Conservation (phyloP, 2,329 filamentous ascomycete species). For the Cladophialophora carrionii region DNA sequence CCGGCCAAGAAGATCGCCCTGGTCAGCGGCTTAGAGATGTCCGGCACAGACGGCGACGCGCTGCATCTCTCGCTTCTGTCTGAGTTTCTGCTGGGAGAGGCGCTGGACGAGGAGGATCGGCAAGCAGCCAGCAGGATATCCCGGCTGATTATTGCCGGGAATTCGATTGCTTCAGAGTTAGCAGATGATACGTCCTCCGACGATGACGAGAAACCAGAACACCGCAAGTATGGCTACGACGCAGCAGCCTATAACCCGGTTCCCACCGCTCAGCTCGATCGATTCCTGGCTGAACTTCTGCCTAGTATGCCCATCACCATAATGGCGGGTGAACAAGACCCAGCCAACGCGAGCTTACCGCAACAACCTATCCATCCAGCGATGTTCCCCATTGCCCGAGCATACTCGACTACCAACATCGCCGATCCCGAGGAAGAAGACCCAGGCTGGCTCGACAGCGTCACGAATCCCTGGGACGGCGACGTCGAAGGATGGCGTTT, state of each 20-base stretch:
- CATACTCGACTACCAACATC: conserved; percentile 62
- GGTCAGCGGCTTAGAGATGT: conserved; percentile 84
- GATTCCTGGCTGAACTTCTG: conserved; percentile 77
- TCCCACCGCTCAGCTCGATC: conserved; percentile 81
- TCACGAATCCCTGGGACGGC: conserved; percentile 92
- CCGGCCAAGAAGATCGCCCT: conserved; percentile 75
- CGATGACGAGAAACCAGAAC: conserved; percentile 54
- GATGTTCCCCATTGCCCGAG: conserved; percentile 78
- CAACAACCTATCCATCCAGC: conserved; percentile 92
- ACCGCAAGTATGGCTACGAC: conserved; percentile 94
- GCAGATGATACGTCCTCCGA: conserved; percentile 42
- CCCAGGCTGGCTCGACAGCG: conserved; percentile 78
- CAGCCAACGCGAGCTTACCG: conserved; percentile 84
- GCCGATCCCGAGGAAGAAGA: conserved; percentile 46
- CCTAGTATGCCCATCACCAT: conserved; percentile 87
- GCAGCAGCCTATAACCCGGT: conserved; percentile 82
- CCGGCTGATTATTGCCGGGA: conserved; percentile 86
- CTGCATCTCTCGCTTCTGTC: conserved; percentile 75
- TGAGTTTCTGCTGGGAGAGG: conserved; percentile 87
- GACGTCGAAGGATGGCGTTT: conserved; percentile 89
- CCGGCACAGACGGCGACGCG: conserved; percentile 72
- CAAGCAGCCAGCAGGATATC: conserved; percentile 69
- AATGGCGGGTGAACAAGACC: conserved; percentile 80
- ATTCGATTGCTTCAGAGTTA: conserved; percentile 58
- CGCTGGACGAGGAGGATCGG: conserved; percentile 64